Evolutionary conservation across 768 basidiomycete genomes (phyloP), one percentile per base, ranked within the genome.

Genomic region (Mycena pura): DNA sequence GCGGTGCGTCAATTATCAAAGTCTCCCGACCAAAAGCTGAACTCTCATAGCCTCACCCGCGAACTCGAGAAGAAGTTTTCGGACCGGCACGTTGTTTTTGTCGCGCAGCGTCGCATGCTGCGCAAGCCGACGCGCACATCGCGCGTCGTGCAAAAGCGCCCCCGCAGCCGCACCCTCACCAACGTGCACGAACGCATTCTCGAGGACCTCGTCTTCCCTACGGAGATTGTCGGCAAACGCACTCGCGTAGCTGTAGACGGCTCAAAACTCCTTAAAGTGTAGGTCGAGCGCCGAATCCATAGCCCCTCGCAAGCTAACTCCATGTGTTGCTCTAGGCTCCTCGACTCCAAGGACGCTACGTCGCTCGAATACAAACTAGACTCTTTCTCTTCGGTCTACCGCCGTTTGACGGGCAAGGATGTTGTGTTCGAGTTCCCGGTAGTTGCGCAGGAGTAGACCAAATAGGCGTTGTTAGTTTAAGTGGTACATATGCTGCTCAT

Each of bases 41-140:
- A 38, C 31, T 8, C 49, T 22, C 5, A 6, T 44, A 99, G 96
- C 78, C 91, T 99, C 74, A 98, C 96, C 63, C 91, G 96, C 54
- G 96, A 99, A 77, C 87, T 99, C 73, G 97, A 99, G 88, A 99
- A 99, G 88, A 99, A 99, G 82, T 98, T 99, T 83, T 94, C 97
- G 44, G 97, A 99, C 82, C 89, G 95, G 76, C 96, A 99, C 80
- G 95, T 99, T 76, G 93, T 99, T 60, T 99, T 99, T 77, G 88
- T 99, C 76, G 97, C 93, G 55, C 97, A 99, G 82, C 95, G 97
- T 77, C 90, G 96, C 74, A 95, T 98, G 89, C 84, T 99, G 77
- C 92, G 91, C 83, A 98, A 96, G 80, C 96, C 96, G 57, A 95
- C 95, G 68, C 94, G 95, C 67, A 92, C 86, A 73, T 93, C 95